Evolutionary conservation across 2,329 filamentous ascomycete genomes (phyloP).

Genomic region (Scytalidium sp.): DNA sequence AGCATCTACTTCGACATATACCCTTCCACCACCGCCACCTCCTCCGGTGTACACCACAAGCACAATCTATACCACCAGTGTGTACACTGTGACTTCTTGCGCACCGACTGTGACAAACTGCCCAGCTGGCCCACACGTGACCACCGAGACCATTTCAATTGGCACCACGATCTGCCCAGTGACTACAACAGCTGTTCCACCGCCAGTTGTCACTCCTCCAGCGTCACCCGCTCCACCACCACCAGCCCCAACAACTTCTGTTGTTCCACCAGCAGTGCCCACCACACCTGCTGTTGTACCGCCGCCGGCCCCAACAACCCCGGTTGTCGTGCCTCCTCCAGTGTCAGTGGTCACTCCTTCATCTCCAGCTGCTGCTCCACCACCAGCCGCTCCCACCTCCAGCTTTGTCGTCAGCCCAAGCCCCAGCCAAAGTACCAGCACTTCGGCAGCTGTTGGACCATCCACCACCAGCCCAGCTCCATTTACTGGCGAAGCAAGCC

Average conservation of each 20-base stretch:
- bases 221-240: neutral
- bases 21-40: neutral
- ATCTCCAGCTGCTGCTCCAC: neutral
- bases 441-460: slow-evolving; percentile 2
- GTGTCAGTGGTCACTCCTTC: too few relatives aligned
- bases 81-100: slow-evolving; percentile 16
- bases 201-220: neutral
- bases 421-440: neutral
- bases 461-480: slow-evolving; percentile 5
- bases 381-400: neutral
- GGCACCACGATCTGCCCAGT: slow-evolving; percentile 21
- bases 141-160: slow-evolving; percentile 37
- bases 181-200: slow-evolving; percentile 3
- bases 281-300: neutral
- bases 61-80: slow-evolving; percentile 32
- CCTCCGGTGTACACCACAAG: slow-evolving; percentile 29
- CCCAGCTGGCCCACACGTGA: slow-evolving; percentile 28
- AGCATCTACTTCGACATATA: neutral
- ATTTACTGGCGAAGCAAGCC: slow-evolving; percentile 12
- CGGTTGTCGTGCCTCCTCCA: too few relatives aligned
- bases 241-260: neutral
- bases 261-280: neutral
- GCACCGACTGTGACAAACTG: slow-evolving; percentile 16
- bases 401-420: neutral
- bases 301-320: neutral